Conservation (phyloP, 805 yeast genomes). For the Yarrowia porcina region DNA sequence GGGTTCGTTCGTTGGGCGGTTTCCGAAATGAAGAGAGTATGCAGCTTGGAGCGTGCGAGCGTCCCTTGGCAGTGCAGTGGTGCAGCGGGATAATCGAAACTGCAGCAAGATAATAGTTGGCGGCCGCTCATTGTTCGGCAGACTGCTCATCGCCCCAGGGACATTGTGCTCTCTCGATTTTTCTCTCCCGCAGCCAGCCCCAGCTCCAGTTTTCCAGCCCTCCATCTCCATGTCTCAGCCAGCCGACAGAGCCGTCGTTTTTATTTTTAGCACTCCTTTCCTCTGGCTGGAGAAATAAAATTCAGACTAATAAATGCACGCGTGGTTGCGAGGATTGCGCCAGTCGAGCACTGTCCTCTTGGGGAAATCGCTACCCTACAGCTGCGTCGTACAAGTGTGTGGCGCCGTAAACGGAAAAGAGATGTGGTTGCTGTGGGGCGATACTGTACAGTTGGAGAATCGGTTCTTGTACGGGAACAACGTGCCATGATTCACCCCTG, state of each 20-base stretch:
- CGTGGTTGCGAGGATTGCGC: slow-evolving; percentile 1
- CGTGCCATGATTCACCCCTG: too few species aligned
- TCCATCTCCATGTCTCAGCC: slow-evolving; percentile 5
- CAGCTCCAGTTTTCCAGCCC: not conserved
- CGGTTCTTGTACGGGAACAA: too few species aligned
- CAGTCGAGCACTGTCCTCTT: not conserved
- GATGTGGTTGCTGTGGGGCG: too few species aligned
- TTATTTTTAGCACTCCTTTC: not conserved
- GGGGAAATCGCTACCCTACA: not conserved
- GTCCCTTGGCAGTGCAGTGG: slow-evolving; percentile 11
- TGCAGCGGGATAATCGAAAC: not conserved
- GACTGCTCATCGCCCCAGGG: not conserved
- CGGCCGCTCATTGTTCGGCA: not conserved
- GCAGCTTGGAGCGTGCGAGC: not conserved
- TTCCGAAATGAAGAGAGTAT: not conserved
- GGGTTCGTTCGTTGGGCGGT: not conserved
- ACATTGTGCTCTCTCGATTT: not conserved
- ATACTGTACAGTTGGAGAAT: too few species aligned
- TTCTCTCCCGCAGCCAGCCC: not conserved
- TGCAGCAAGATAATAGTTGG: not conserved
- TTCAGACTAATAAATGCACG: not conserved
- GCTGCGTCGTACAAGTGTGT: not conserved
- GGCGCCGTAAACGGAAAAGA: not conserved
- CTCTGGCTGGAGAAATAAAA: not conserved
- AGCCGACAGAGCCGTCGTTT: not conserved